Base-by-base conservation (phyloP, 352 stramenopile species). In the Phytophthora cajani region DNA sequence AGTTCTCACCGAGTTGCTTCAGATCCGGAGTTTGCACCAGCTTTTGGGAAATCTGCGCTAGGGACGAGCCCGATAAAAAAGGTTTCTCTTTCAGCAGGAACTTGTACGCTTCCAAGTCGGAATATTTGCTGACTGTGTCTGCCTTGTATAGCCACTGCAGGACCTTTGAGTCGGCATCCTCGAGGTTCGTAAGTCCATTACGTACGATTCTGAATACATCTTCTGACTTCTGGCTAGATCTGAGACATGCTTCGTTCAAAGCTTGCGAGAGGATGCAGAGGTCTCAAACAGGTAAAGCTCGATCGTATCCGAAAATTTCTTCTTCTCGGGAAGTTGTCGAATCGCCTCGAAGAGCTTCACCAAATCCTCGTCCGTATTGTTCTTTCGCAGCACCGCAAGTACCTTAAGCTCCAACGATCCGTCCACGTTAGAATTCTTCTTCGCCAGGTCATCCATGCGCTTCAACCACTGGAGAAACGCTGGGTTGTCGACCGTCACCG, bases 101-200 rank as follows among this genome's bases (percentile, higher is more conserved):
- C 2, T 30, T 30, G 27, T 30, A 30, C 27, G 27, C 5, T 30
- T 30, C 3, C 3, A 30, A 30, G 27, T 30, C 27, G 27, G 27
- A 6, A 30, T 30, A 30, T 0, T 30, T 30, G 27, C 27, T 3
- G 27, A 0, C 27, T 3, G 27, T 6, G 3, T 30, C 5, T 3
- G 3, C 27, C 27, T 30, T 30, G 27, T 30, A 30, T 30, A 30
- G 27, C 36, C 36, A 42, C 36, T 42, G 36, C 36, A 42, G 36
- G 16, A 42, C 12, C 36, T 42, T 42, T 42, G 36, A 42, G 87
- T 40, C 79, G 27, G 27, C 27, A 30, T 72, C 7, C 58, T 42
- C 4, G 3, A 30, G 27, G 27, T 5, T 6, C 27, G 27, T 30
- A 6, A 6, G 3, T 6, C 27, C 27, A 30, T 5, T 30, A 30